phyloP scores from a whole-genome alignment of 257 asterid genomes.

The Rhazya stricta region DNA sequence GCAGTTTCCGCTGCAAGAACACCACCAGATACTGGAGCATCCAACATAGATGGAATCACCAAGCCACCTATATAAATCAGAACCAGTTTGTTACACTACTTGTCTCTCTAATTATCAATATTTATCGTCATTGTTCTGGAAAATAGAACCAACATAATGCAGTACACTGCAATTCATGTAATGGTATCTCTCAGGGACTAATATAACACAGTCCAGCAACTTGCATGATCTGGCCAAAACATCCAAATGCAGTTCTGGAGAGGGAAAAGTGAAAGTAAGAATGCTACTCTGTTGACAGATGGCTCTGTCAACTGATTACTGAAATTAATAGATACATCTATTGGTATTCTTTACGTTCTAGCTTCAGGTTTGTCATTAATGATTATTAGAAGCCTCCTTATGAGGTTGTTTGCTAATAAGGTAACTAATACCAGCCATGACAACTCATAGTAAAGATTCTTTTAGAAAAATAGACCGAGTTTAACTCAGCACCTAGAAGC shows the following conservation, averaged over 20 bases:
- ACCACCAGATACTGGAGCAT: constrained; percentile 99
- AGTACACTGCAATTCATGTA: neutral
- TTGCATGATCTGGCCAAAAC: neutral
- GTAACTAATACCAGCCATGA: neutral
- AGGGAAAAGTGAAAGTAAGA: neutral
- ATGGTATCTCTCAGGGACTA: neutral
- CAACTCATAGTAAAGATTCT: neutral
- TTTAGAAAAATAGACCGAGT: too few relatives aligned
- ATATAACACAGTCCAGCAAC: neutral
- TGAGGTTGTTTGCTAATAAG: neutral
- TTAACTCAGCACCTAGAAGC: too few relatives aligned
- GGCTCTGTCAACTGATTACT: constrained; percentile 3
- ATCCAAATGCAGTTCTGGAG: neutral
- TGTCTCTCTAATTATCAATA: neutral
- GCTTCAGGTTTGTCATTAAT: neutral
- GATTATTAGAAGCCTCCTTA: neutral
- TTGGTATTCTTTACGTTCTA: neutral
- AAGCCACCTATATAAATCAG: constrained; percentile 35
- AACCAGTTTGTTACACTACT: constrained; percentile 3
- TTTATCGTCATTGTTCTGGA: neutral
- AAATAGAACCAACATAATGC: neutral
- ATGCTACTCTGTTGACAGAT: neutral
- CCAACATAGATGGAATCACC: constrained; percentile 69
- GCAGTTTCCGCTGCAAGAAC: constrained; percentile 83
- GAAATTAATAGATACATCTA: neutral